Conservation (phyloP, 805 yeast genomes). For the Metschnikowia lunata region DNA sequence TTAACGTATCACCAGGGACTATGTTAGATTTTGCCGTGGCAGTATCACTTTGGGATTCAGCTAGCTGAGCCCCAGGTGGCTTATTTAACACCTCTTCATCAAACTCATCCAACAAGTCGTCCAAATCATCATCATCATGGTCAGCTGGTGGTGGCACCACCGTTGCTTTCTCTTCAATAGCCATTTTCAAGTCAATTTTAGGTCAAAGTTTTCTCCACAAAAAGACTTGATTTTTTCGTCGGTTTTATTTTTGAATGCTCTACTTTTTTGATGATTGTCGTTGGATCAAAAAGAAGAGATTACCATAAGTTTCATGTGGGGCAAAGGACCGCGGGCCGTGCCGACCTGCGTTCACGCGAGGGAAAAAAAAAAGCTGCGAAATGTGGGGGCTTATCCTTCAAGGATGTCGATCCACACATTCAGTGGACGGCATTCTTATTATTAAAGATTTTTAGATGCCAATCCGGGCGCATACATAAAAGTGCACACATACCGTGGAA, state of each 20-base stretch:
- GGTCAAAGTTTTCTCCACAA: too few species aligned
- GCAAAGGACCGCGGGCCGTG: conserved; percentile 1
- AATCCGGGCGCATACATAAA: too few species aligned
- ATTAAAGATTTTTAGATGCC: too few species aligned
- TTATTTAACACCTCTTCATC: conserved; percentile 63
- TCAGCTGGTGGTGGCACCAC: conserved; percentile 6
- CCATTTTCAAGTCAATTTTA: neutral
- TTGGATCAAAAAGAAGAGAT: too few species aligned
- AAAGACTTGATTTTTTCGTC: too few species aligned
- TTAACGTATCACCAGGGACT: conserved; percentile 22
- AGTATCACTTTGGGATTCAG: conserved; percentile 5
- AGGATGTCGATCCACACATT: too few species aligned
- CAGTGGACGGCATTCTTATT: too few species aligned
- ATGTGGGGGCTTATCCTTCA: neutral
- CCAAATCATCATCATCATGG: conserved; percentile 61
- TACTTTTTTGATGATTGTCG: too few species aligned
- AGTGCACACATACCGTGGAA: too few species aligned
- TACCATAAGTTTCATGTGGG: neutral
- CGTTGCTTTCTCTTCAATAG: conserved; percentile 3
- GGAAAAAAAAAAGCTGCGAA: neutral
- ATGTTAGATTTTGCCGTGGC: conserved; percentile 9
- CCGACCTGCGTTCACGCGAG: neutral
- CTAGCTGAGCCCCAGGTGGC: conserved; percentile 49
- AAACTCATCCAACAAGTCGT: conserved; percentile 81
- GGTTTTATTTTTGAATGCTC: too few species aligned